Base-by-base conservation (phyloP, 2,329 filamentous ascomycete genomes). In the Aureobasidium melanogenum region DNA sequence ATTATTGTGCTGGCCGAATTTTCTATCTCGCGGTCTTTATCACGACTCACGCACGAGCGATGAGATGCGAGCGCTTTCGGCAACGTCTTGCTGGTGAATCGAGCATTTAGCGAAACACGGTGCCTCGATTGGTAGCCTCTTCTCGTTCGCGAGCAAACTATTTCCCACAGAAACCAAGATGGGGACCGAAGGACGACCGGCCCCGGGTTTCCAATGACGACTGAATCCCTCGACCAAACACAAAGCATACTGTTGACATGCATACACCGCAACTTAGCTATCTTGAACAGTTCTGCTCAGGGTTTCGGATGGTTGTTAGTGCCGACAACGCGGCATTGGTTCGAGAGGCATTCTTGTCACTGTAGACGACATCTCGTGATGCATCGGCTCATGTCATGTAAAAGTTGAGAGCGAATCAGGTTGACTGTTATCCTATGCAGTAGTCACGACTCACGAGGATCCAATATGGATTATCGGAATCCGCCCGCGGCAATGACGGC, bases 181-280 rank as follows among this genome's bases (percentile, higher is more conserved):
- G 52, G 52, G 24, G 38, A 43, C 52, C 52, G 52, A 56, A 56
- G 52, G 38, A 56, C 38, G 38, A 43, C 52, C 52, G 52, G 52
- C 12, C 39, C 38, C 52, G 26, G 38, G 52, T 17, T 44, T 17
- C n/a, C 19, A 44, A 56, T 56, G 52, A 44, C 52, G 39, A 56
- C 5, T 5, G n/a, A 44, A 19, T 19, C 19, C 17, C 52, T 56
- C 30, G 24, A 30, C 38, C n/a, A 32, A 44, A n/a, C 38, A 24
- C 39, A 19, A 19, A 19, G 36, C 52, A 44, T 28, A 24, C 17
- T 10, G 30, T 24, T 34, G 9, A 28, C 28, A 14, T 50, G 34
- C 32, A 36, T 36, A 5, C 32, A 36, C 32, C 32, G 2, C 22
- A 51, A 24, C 30, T 8, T 24, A n/a, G 38, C 10, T 22, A 34